Conservation (phyloP, 2,329 filamentous ascomycete species). For the Paracamarosporium sp. region DNA sequence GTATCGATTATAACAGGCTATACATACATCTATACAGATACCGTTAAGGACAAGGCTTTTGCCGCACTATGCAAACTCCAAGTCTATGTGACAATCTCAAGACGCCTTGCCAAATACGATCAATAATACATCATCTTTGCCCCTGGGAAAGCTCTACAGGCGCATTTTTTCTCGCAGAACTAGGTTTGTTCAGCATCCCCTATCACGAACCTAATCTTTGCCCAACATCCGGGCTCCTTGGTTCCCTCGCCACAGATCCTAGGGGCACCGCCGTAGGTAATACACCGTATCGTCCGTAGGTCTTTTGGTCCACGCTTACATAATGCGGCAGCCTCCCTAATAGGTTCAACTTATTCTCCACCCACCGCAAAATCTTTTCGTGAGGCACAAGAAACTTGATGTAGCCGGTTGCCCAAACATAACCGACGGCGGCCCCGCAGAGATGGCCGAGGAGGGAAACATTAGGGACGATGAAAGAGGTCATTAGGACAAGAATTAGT, state of each 20-base stretch:
- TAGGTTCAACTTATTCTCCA: constrained; percentile 87
- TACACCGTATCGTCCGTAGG: constrained; percentile 89
- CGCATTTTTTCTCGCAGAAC: not conserved
- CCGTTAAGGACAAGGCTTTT: not conserved
- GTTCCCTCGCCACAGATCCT: constrained; percentile 17
- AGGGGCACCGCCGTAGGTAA: constrained; percentile 61
- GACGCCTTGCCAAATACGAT: not conserved
- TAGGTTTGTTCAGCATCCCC: not conserved
- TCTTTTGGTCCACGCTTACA: constrained; percentile 94
- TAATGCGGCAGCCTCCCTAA: constrained; percentile 87
- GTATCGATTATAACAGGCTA: not conserved
- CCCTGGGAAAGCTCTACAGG: not conserved
- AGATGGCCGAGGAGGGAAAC: constrained; percentile 88
- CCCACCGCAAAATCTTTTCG: constrained; percentile 84
- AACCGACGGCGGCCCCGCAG: constrained; percentile 83
- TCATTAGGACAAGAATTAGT: constrained; percentile 75
- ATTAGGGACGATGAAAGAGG: constrained; percentile 77
- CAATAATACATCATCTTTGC: not conserved
- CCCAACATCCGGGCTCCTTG: constrained; percentile 39
- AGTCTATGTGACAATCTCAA: not conserved
- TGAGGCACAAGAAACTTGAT: constrained; percentile 89
- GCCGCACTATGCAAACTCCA: not conserved
- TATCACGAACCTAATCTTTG: constrained; percentile 35
- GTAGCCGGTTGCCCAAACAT: constrained; percentile 86
- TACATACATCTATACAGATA: not conserved